Percentiles rank a stretch among this genome's conserved stretches.
Evolutionary conservation across 805 yeast species (phyloP).

Genomic region (Candida tallmaniae): DNA sequence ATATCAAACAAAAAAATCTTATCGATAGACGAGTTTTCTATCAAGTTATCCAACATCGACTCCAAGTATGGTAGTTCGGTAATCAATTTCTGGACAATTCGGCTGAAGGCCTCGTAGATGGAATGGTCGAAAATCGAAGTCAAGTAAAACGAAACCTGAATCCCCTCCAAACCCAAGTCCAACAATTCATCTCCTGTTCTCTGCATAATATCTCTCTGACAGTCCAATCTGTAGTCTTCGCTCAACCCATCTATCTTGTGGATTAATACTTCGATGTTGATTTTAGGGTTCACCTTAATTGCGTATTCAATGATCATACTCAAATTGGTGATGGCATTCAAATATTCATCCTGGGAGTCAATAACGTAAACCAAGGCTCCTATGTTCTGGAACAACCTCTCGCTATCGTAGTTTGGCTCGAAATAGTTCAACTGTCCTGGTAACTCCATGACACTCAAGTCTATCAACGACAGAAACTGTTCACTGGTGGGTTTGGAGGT

Average conservation of each 20-base stretch:
- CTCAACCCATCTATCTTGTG: conserved; percentile 94
- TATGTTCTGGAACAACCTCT: conserved; percentile 68
- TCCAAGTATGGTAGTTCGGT: conserved; percentile 87
- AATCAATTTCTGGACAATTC: conserved; percentile 87
- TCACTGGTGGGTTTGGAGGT: conserved; percentile 88
- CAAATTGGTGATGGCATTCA: conserved; percentile 84
- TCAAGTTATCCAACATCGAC: conserved; percentile 80
- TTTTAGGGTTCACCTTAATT: conserved; percentile 72
- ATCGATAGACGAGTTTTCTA: conserved; percentile 85
- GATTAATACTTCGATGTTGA: conserved; percentile 87
- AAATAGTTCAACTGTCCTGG: conserved; percentile 92
- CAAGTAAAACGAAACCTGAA: conserved; percentile 83
- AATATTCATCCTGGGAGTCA: conserved; percentile 92
- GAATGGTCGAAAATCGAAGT: conserved; percentile 96
- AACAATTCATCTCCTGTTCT: conserved; percentile 88
- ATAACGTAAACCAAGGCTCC: conserved; percentile 93
- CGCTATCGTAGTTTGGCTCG: conserved; percentile 80
- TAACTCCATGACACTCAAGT: conserved; percentile 84
- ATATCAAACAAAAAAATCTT: conserved; percentile 91
- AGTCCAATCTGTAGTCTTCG: conserved; percentile 91
- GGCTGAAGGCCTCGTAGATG: conserved; percentile 89
- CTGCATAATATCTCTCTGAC: conserved; percentile 95
- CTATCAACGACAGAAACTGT: conserved; percentile 76
- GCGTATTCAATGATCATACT: conserved; percentile 88
- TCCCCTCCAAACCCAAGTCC: conserved; percentile 87